A percentile compares a stretch with the other conserved stretches of the same genome.
Conservation (phyloP, 345 rosid genomes). For the Aquilaria sinensis region DNA sequence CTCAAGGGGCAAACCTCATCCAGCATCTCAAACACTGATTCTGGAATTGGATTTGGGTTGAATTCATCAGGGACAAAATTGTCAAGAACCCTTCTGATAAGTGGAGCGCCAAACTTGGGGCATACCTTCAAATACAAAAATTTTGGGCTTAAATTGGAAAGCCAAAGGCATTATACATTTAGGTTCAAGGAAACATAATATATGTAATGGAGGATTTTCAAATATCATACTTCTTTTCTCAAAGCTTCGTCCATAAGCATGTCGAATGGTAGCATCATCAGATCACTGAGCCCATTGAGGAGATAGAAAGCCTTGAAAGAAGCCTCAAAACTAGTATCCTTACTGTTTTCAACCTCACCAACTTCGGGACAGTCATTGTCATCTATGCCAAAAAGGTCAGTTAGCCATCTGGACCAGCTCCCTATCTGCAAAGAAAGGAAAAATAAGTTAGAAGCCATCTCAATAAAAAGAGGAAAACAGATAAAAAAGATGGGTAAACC, state of each 20-base stretch:
- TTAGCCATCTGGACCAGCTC: conserved; percentile 95
- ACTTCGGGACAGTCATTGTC: conserved; percentile 40
- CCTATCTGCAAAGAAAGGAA: conserved; percentile 48
- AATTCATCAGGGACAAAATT: conserved; percentile 88
- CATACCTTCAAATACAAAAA: conserved; percentile 48
- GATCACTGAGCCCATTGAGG: conserved; percentile 82
- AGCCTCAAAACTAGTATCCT: conserved; percentile 25
- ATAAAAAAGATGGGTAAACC: background rate
- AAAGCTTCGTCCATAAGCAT: conserved; percentile 67
- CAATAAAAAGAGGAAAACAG: conserved; percentile 5
- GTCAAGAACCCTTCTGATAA: conserved; percentile 57
- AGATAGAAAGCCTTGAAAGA: conserved; percentile 70
- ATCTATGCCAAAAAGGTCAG: conserved; percentile 68
- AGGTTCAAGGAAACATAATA: too few relatives aligned
- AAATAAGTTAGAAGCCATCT: background rate
- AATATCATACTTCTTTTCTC: conserved; percentile 47
- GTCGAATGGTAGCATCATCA: conserved; percentile 94
- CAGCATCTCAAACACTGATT: conserved; percentile 50
- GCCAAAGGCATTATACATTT: too few relatives aligned
- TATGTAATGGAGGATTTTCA: too few relatives aligned
- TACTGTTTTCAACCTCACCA: conserved; percentile 19
- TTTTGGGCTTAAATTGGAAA: background rate
- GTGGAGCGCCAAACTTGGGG: conserved; percentile 57
- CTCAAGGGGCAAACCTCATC: conserved; percentile 52
- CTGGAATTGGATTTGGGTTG: conserved; percentile 70